These are phyloP conservation scores for Yamadazyma sp. DNA, from an alignment of 805 yeast species.

Conservation along the genomic window DNA sequence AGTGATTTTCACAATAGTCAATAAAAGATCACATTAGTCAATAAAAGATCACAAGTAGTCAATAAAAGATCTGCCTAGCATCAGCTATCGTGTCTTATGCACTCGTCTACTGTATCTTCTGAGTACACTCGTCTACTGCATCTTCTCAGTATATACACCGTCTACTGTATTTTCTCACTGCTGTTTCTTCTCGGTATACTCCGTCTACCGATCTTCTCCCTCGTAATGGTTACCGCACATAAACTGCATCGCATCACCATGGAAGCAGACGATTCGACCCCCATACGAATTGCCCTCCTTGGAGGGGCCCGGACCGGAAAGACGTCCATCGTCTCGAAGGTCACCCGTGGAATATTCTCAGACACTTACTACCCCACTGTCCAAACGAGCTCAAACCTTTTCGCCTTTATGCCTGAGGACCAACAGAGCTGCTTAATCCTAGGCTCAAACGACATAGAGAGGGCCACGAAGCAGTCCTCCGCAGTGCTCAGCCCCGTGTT, in stretches of 20 bases:
- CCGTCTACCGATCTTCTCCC: no score
- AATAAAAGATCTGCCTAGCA: no score
- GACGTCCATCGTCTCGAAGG: constrained; percentile 52
- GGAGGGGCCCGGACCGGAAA: constrained; percentile 65
- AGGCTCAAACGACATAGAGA: constrained; percentile 1
- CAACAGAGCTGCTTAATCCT: constrained; percentile 14
- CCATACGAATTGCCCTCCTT: constrained; percentile 57
- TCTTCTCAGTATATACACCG: no score
- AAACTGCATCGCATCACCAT: constrained; percentile 1
- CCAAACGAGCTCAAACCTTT: constrained; percentile 56
- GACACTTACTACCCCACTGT: constrained; percentile 78
- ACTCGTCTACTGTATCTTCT: no score
- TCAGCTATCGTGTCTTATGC: no score
- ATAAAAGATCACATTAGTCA: no score
- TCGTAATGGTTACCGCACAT: no score
- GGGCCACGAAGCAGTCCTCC: constrained; percentile 6
- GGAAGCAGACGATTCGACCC: constrained; percentile 28
- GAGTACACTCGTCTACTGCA: no score
- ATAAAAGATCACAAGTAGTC: no score
- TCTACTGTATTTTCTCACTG: no score
- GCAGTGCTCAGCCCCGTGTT: constrained; percentile 31
- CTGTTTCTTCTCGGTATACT: no score
- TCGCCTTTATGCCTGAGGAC: constrained; percentile 49
- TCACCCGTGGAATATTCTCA: constrained; percentile 49
- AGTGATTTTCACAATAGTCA: neutral